Conservation (phyloP, 352 stramenopile genomes). For the Pythium dissimile region DNA sequence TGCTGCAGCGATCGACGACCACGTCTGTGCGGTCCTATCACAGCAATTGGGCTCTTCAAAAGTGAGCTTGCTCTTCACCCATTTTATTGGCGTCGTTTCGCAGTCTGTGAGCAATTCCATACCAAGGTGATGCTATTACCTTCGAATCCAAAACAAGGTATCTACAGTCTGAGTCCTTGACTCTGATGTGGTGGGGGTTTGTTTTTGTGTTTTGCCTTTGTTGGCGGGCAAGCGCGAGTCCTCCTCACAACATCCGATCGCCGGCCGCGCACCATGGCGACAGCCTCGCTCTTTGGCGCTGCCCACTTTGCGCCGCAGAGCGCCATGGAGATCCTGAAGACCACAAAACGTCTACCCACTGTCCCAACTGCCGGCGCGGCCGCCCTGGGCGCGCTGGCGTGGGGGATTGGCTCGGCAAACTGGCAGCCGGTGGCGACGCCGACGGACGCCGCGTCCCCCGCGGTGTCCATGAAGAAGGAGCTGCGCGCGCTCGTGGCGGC, state of each 20-base stretch:
- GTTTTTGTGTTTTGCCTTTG: neutral
- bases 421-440: slow-evolving; percentile 24
- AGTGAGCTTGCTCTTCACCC: no score
- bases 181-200: neutral
- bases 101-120: neutral
- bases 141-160: neutral
- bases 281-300: slow-evolving; percentile 18
- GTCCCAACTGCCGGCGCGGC: slow-evolving; percentile 13
- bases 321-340: slow-evolving; percentile 46
- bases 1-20: no score
- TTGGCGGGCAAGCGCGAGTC: neutral
- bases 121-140: neutral
- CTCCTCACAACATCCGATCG: neutral
- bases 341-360: slow-evolving; percentile 39
- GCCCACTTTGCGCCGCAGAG: slow-evolving; percentile 14
- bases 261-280: neutral
- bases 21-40: no score
- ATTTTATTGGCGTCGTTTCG: slow-evolving; percentile 1
- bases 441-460: neutral
- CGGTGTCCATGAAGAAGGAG: slow-evolving; percentile 45
- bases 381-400: slow-evolving; percentile 28
- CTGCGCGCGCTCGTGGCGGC: slow-evolving; percentile 51
- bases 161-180: neutral
- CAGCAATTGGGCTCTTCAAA: no score
- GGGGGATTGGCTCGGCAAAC: slow-evolving; percentile 45